These are phyloP conservation scores for Leccinum aurantiacum DNA, from an alignment of 768 basidiomycete genomes.

Conservation along the genomic window DNA sequence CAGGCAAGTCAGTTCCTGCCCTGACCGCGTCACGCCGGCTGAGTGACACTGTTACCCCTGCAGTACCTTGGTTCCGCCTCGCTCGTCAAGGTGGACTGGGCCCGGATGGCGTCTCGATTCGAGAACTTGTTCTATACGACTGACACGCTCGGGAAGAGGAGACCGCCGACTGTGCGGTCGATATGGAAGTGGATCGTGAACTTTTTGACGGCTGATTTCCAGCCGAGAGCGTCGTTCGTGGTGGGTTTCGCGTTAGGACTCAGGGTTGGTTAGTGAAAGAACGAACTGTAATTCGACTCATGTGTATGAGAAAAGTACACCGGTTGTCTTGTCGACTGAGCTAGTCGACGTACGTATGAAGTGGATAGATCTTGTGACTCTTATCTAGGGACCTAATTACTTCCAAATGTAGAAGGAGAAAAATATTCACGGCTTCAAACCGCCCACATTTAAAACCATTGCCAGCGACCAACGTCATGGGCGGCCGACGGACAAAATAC, in stretches of 20 bases:
- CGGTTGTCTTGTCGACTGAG: neutral
- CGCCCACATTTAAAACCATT: neutral
- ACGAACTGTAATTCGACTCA: neutral
- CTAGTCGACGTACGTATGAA: neutral
- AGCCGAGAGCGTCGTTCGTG: slow-evolving; percentile 83
- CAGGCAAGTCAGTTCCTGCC: slow-evolving; percentile 55
- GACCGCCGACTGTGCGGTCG: slow-evolving; percentile 62
- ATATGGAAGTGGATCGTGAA: slow-evolving; percentile 68
- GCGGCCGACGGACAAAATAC: slow-evolving; percentile 81
- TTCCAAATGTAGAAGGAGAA: slow-evolving; percentile 28
- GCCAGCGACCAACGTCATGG: slow-evolving; percentile 49
- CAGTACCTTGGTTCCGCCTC: slow-evolving; percentile 85
- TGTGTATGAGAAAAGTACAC: neutral
- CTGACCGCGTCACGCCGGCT: neutral
- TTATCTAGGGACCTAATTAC: neutral
- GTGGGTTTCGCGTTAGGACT: slow-evolving; percentile 82
- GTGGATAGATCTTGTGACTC: neutral
- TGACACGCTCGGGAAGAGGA: slow-evolving; percentile 52
- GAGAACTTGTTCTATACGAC: slow-evolving; percentile 70
- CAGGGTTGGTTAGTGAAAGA: slow-evolving; percentile 63
- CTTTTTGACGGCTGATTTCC: slow-evolving; percentile 92
- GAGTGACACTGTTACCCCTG: neutral
- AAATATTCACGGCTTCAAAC: slow-evolving; percentile 10
- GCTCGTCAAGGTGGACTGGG: slow-evolving; percentile 81
- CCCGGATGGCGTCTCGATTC: slow-evolving; percentile 59